Evolutionary conservation across 1,284 basidiomycete species (phyloP), one percentile per base, ranked within the genome.

Genomic region (Sparassis latifolia): DNA sequence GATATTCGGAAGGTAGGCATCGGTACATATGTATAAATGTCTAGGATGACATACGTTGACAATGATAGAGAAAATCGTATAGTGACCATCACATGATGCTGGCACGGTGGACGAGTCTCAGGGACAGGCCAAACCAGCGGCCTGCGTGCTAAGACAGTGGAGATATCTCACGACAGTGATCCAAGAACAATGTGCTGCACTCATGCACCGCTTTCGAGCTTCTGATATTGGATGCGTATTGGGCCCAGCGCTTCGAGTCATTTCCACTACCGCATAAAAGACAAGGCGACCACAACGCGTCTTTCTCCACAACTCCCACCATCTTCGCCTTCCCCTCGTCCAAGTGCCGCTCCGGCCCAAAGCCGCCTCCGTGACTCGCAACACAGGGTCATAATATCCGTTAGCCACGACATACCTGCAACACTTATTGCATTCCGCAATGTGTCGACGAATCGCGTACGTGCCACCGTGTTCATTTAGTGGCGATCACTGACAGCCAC

Each of bases 371-470:
- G 20, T 20, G 20, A 20, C 20, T 20, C 20, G 20, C 20, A 20
- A 20, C 20, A 20, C 20, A 20, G 20, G 20, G 20, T 20, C 20
- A 20, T 20, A 20, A 20, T 20, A 20, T 20, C 20, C 20, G 20
- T 20, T 20, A 20, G 20, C 20, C 20, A 20, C 20, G 20, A 20
- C 20, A 20, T 20, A 20, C 20, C 20, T 20, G 20, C 20, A 20
- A 20, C 20, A 20, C 20, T 20, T 20, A 1, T 42, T 5, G 5
- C 40, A 42, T 42, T 42, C 4, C 32, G 46, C 37, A 50, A 70
- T 70, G 69, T 70, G 69, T 56, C 65, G 64, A 50, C 60, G 67
- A 54, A 69, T 70, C 41, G 67, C 69, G 69, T 70, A 62, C 45
- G 67, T 69, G 33, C 27, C 33, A 33, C 30, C 45, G 43, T 10